Evolutionary conservation across 2,329 filamentous ascomycete genomes (phyloP).

Genomic region (Zymoseptoria tritici): DNA sequence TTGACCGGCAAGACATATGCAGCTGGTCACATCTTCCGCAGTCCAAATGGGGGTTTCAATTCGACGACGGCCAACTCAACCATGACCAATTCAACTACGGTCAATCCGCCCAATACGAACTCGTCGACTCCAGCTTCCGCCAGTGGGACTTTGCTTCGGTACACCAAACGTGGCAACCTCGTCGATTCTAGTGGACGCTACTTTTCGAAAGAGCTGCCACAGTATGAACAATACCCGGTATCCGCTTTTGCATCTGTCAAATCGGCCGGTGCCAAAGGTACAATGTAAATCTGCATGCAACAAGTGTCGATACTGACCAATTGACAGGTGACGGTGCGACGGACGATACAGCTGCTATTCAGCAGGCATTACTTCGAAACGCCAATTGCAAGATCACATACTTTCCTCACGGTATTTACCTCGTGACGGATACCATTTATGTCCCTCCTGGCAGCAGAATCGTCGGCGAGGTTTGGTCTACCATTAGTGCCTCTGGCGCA

Average conservation of each 20-base stretch:
- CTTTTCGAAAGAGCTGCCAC: conserved; percentile 36
- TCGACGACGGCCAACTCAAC: not conserved
- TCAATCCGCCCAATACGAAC: not conserved
- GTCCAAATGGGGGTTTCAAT: conserved; percentile 11
- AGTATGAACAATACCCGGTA: conserved; percentile 37
- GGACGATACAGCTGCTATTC: conserved; percentile 31
- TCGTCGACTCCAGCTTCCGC: not conserved
- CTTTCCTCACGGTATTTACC: conserved; percentile 41
- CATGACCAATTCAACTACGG: not conserved
- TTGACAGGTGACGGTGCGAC: conserved; percentile 28
- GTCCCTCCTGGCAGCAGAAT: conserved; percentile 45
- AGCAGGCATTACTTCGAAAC: conserved; percentile 16
- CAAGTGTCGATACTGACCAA: conserved; percentile 2
- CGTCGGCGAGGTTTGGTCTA: conserved; percentile 49
- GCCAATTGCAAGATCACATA: conserved; percentile 33
- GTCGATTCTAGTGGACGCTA: conserved; percentile 30
- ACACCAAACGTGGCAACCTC: conserved; percentile 16
- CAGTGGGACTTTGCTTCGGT: conserved; percentile 13
- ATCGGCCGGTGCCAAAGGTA: conserved; percentile 29
- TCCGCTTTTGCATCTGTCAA: conserved; percentile 43
- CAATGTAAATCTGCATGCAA: not conserved
- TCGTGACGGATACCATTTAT: conserved; percentile 40
- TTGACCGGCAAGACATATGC: conserved; percentile 29
- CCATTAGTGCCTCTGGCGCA: conserved; percentile 42
- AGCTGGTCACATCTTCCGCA: conserved; percentile 12